phyloP scores from a whole-genome alignment of 352 stramenopile species.

The Pythium dissotocum region DNA sequence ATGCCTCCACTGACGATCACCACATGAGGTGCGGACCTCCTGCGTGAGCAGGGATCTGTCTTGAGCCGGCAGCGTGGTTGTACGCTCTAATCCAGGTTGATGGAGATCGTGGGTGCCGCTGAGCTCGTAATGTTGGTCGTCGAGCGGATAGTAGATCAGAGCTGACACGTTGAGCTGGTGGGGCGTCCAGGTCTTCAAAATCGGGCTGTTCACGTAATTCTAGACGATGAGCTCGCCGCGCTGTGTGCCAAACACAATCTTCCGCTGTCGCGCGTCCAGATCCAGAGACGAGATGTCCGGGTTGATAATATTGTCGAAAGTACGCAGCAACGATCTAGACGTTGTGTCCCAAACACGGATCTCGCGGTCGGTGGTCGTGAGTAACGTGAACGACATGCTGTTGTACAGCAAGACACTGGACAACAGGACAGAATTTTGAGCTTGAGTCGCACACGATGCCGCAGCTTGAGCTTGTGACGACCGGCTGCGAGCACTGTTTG shows the following conservation, averaged over 20 bases:
- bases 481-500: conserved; percentile 61
- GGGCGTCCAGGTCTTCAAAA: conserved; percentile 63
- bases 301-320: conserved; percentile 48
- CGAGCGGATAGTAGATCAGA: conserved; percentile 47
- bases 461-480: conserved; percentile 69
- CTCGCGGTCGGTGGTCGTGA: conserved; percentile 69
- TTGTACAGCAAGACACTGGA: conserved; percentile 73
- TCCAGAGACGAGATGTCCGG: conserved; percentile 76
- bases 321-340: conserved; percentile 52
- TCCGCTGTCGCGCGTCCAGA: conserved; percentile 65
- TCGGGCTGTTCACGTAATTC: conserved; percentile 75
- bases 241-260: conserved; percentile 68
- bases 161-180: conserved; percentile 64
- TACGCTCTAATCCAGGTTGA: too few species aligned
- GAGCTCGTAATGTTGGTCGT: too few species aligned
- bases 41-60: too few species aligned
- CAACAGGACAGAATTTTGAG: conserved; percentile 41
- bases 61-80: too few species aligned
- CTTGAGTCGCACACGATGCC: conserved; percentile 68
- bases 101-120: too few species aligned
- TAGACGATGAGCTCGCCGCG: conserved; percentile 66
- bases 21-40: too few species aligned
- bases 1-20: too few species aligned
- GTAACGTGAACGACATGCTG: conserved; percentile 52
- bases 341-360: conserved; percentile 71